Percentiles rank a stretch among this genome's conserved stretches.
Conservation (phyloP, 805 yeast species). For the Saturnispora hagleri region DNA sequence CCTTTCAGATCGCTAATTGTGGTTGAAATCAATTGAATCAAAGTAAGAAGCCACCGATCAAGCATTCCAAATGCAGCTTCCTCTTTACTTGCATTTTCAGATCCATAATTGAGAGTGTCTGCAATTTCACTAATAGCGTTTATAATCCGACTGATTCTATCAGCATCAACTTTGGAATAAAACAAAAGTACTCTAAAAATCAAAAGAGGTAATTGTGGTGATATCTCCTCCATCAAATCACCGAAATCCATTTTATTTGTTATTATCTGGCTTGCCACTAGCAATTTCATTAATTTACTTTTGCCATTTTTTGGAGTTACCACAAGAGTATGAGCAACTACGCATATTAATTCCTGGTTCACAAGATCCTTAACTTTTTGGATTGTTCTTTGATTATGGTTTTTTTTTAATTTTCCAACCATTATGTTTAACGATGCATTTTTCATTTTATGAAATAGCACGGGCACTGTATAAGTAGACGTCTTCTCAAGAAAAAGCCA, state of each 20-base stretch:
- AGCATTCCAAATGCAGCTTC: constrained; percentile 18
- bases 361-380: constrained; percentile 5
- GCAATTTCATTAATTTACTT: constrained; percentile 3
- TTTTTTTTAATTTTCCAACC: constrained; percentile 6
- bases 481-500: constrained; percentile 60
- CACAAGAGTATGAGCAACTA: constrained; percentile 6
- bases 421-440: constrained; percentile 7
- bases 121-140: constrained; percentile 31
- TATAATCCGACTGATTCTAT: constrained; percentile 25
- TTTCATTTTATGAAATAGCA: constrained; percentile 40
- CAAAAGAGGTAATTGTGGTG: constrained; percentile 5
- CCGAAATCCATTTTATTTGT: constrained; percentile 14
- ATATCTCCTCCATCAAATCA: constrained; percentile 32
- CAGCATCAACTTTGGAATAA: constrained; percentile 28
- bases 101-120: constrained; percentile 16
- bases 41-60: constrained; percentile 43
- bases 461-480: constrained; percentile 66
- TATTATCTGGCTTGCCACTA: background rate
- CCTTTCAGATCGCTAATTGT: constrained; percentile 68
- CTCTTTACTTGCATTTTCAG: constrained; percentile 19
- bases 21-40: constrained; percentile 73
- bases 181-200: constrained; percentile 26
- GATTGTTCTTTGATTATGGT: background rate
- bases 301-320: constrained; percentile 3
- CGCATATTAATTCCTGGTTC: background rate